Evolutionary conservation across 1,139 yeast genomes (phyloP), one percentile per base, ranked within the genome.

Genomic region (Yamadazyma pseudoaaseri): DNA sequence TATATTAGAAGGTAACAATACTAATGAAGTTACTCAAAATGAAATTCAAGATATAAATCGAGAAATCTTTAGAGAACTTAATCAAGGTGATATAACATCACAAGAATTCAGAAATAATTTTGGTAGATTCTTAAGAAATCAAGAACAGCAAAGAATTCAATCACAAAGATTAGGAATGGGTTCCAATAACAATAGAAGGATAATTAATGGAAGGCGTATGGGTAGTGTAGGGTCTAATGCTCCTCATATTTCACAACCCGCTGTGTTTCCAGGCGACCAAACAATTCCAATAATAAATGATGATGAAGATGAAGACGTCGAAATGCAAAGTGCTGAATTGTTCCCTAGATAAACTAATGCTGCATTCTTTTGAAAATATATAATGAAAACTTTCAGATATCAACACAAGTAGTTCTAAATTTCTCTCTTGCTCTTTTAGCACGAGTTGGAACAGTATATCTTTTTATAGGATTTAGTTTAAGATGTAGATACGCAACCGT

Each of bases 221-320:
- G 34, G 30, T 24, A 41, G 33, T 23, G 31, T 30, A 33, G 37
- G 35, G 10, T 32, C 45, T 17, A 62, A 66, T 47, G 74, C 73
- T 6, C 75, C 74, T 3, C 74, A 66, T 29, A 64, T 68, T 10
- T 48, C 49, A 20, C 74, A 68, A 38, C 71, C 71, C 5, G 64
- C 74, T 5, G 71, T 67, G 2, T 69, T 69, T 38, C 65, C 65
- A 2, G 54, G 48, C 39, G 58, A 56, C 26, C 51, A 51, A 31
- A 42, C 47, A 1, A 49, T 58, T 12, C 63, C 62, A 20, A 45
- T 51, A 17, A 48, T 56, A 9, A 53, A 59, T 38, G 56, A 48
- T 16, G 60, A 52, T 26, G 57, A 48, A 10, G 60, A 51, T 26
- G 61, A 51, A 27, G 56, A 52, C 21, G 66, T 54, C 16, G 69